A percentile compares a stretch with the other conserved stretches of the same genome.
Conservation (phyloP, 1,139 yeast species). For the Saccharomyces hybrid region DNA sequence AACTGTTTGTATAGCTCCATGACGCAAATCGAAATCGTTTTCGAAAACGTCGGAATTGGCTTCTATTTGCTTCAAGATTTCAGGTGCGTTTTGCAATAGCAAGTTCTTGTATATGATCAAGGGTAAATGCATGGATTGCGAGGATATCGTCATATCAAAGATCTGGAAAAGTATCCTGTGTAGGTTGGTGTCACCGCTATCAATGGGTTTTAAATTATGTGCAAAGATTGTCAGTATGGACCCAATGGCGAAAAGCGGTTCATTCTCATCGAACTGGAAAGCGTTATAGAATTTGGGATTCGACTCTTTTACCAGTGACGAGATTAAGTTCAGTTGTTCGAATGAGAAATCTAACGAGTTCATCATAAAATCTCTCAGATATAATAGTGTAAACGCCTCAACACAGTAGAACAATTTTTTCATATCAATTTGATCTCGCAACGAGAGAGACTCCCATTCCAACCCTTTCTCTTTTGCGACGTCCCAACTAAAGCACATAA, state of each 20-base stretch:
- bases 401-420: slow-evolving; percentile 42
- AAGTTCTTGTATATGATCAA: slow-evolving; percentile 23
- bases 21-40: slow-evolving; percentile 24
- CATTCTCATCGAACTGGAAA: slow-evolving; percentile 41
- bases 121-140: slow-evolving; percentile 26
- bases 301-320: slow-evolving; percentile 44
- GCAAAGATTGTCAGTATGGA: slow-evolving; percentile 70
- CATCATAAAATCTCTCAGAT: slow-evolving; percentile 81
- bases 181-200: slow-evolving; percentile 6
- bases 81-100: slow-evolving; percentile 14
- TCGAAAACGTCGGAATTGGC: slow-evolving; percentile 21
- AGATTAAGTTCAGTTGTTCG: slow-evolving; percentile 57
- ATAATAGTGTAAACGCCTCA: slow-evolving; percentile 51
- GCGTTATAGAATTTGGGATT: slow-evolving; percentile 47
- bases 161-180: slow-evolving; percentile 17
- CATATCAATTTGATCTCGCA: slow-evolving; percentile 23
- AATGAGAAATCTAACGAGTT: slow-evolving; percentile 58
- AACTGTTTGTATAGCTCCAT: slow-evolving; percentile 25
- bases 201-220: slow-evolving; percentile 44
- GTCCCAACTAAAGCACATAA: slow-evolving; percentile 37
- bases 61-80: slow-evolving; percentile 16
- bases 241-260: slow-evolving; percentile 62
- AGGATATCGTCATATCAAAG: slow-evolving; percentile 25
- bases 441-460: background rate
- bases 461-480: slow-evolving; percentile 5